These are phyloP conservation scores for Solanum tarijense DNA, from an alignment of 257 asterid species.

Conservation along the genomic window DNA sequence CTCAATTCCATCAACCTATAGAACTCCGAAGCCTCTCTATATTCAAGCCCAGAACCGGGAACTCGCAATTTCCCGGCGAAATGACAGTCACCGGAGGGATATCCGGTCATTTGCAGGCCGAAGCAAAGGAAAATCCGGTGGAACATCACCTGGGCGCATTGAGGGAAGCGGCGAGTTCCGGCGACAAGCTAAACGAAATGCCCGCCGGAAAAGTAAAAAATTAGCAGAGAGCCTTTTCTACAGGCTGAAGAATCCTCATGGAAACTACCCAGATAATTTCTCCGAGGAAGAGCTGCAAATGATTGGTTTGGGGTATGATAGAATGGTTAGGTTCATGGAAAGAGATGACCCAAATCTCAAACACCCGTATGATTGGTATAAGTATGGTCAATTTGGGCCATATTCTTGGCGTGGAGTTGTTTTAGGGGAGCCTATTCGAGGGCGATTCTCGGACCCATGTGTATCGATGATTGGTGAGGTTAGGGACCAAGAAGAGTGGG, in stretches of 20 bases:
- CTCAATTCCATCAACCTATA: conserved; percentile 2
- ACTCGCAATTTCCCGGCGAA: conserved; percentile 2
- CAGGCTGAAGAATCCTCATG: conserved; percentile 75
- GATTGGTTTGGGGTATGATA: conserved; percentile 93
- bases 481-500: conserved; percentile 88
- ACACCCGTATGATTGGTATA: conserved; percentile 94
- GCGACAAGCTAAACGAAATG: conserved; percentile 58
- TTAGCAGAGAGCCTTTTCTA: conserved; percentile 68
- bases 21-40: conserved; percentile 11
- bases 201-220: conserved; percentile 58
- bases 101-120: conserved; percentile 69
- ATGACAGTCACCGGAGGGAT: conserved; percentile 33
- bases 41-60: conserved; percentile 12
- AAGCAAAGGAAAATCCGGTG: conserved; percentile 62
- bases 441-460: conserved; percentile 60
- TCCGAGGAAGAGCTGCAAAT: conserved; percentile 79
- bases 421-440: conserved; percentile 83
- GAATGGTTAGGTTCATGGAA: conserved; percentile 85
- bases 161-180: conserved; percentile 72
- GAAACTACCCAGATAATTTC: conserved; percentile 73
- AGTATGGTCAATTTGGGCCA: conserved; percentile 91
- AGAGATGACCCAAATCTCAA: conserved; percentile 88
- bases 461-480: conserved; percentile 80
- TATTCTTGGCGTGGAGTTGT: conserved; percentile 98
- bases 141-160: conserved; percentile 47